phyloP scores from a whole-genome alignment of 2,329 filamentous ascomycete genomes.

The Nothopassalora personata region DNA sequence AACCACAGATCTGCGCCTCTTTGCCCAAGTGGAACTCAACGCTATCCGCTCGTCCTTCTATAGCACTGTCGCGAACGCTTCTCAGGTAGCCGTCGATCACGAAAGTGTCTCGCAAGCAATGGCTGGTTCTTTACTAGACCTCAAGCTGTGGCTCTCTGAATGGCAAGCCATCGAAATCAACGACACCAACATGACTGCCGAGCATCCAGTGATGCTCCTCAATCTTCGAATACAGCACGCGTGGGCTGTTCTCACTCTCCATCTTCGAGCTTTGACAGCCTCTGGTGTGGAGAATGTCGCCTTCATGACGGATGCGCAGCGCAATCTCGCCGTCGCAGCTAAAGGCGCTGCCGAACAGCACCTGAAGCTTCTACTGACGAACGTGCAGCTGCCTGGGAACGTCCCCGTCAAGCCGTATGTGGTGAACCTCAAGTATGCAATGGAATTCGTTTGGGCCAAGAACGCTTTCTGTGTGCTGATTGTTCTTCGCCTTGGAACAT shows the following conservation, averaged over 20 bases:
- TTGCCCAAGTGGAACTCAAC: constrained; percentile 50
- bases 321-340: constrained; percentile 45
- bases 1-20: constrained; percentile 47
- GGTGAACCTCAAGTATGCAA: constrained; percentile 48
- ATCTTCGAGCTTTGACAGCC: constrained; percentile 47
- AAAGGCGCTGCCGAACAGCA: constrained; percentile 50
- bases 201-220: constrained; percentile 37
- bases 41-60: constrained; percentile 35
- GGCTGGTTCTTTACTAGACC: constrained; percentile 44
- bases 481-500: constrained; percentile 48
- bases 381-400: constrained; percentile 31
- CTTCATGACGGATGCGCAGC: constrained; percentile 47
- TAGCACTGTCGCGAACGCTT: constrained; percentile 1
- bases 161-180: constrained; percentile 29
- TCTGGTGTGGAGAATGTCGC: constrained; percentile 49
- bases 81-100: constrained; percentile 15
- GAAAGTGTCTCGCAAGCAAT: constrained; percentile 25
- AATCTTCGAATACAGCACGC: constrained; percentile 50
- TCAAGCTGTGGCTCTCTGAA: constrained; percentile 47
- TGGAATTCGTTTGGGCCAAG: constrained; percentile 57
- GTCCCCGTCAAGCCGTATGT: constrained; percentile 39
- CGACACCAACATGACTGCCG: constrained; percentile 12
- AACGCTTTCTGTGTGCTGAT: constrained; percentile 54
- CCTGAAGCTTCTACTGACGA: constrained; percentile 42
- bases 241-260: constrained; percentile 50